Evolutionary conservation across 2,329 filamentous ascomycete genomes (phyloP).

Genomic region (Teratosphaeriaceae sp.): DNA sequence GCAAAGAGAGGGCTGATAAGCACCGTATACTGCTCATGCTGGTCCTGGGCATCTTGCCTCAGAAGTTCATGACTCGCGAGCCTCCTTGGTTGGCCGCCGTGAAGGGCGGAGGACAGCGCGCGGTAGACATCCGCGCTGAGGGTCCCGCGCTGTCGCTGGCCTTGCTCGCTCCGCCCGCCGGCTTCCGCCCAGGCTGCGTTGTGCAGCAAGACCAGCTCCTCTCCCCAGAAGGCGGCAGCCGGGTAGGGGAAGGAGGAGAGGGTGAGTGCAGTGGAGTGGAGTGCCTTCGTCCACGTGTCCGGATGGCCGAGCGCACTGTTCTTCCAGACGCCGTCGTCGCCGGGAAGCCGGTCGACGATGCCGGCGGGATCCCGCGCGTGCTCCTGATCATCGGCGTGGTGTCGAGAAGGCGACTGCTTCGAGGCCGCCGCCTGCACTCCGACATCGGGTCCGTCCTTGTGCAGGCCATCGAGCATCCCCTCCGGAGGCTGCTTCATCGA

Average conservation of each 20-base stretch:
- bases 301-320: slow-evolving; percentile 27
- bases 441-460: too few species aligned
- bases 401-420: too few species aligned
- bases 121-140: slow-evolving; percentile 30
- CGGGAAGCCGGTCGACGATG: neutral
- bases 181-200: slow-evolving; percentile 37
- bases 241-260: slow-evolving; percentile 37
- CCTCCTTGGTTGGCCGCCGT: slow-evolving; percentile 16
- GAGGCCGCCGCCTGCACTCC: too few species aligned
- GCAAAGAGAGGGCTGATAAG: slow-evolving; percentile 21
- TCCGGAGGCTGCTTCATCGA: too few species aligned
- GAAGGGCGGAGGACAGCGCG: slow-evolving; percentile 27
- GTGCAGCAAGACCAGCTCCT: slow-evolving; percentile 32
- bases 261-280: slow-evolving; percentile 23
- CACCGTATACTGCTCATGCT: slow-evolving; percentile 12
- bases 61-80: slow-evolving; percentile 17
- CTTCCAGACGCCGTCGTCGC: slow-evolving; percentile 7
- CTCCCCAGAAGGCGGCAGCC: slow-evolving; percentile 37
- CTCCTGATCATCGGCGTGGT: neutral
- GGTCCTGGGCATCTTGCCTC: neutral
- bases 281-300: slow-evolving; percentile 29
- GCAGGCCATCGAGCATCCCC: too few species aligned
- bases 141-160: slow-evolving; percentile 25
- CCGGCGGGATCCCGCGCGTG: neutral
- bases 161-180: slow-evolving; percentile 30